These are phyloP conservation scores for Beauveria sp. DNA, from an alignment of 2,329 filamentous ascomycete species.

Conservation along the genomic window DNA sequence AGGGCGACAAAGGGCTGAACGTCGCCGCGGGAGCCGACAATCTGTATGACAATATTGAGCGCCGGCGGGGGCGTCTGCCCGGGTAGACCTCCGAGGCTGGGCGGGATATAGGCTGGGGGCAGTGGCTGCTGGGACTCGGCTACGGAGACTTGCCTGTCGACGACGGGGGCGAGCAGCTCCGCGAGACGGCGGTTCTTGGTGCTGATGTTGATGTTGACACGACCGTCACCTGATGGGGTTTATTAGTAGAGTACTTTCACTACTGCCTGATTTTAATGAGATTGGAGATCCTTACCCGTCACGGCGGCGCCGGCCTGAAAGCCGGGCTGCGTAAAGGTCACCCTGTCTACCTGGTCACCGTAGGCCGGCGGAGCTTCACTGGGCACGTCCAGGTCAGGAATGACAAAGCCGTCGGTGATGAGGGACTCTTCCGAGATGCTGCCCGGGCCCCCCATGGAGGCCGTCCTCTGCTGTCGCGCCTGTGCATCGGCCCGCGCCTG, in stretches of 20 bases:
- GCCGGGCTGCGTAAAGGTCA: conserved; percentile 54
- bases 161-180: conserved; percentile 57
- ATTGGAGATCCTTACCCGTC: conserved; percentile 32
- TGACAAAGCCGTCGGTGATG: conserved; percentile 31
- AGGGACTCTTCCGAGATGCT: conserved; percentile 19
- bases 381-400: conserved; percentile 33
- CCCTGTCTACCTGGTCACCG: conserved; percentile 46
- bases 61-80: conserved; percentile 44
- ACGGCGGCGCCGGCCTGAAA: conserved; percentile 55
- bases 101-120: conserved; percentile 63
- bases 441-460: background rate
- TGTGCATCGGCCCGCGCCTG: conserved; percentile 1
- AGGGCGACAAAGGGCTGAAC: conserved; percentile 70
- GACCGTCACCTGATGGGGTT: conserved; percentile 53
- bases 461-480: background rate
- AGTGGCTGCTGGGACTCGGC: conserved; percentile 35
- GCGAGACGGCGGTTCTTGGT: conserved; percentile 60
- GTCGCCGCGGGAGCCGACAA: conserved; percentile 67
- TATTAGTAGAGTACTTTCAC: background rate
- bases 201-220: conserved; percentile 73
- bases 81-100: conserved; percentile 59
- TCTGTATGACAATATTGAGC: conserved; percentile 66
- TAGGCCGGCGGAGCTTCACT: conserved; percentile 49
- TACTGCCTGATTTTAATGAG: no score
- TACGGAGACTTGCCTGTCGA: conserved; percentile 48